Base-by-base conservation (phyloP, 139 green algal genomes). In the Chlorella sp. region DNA sequence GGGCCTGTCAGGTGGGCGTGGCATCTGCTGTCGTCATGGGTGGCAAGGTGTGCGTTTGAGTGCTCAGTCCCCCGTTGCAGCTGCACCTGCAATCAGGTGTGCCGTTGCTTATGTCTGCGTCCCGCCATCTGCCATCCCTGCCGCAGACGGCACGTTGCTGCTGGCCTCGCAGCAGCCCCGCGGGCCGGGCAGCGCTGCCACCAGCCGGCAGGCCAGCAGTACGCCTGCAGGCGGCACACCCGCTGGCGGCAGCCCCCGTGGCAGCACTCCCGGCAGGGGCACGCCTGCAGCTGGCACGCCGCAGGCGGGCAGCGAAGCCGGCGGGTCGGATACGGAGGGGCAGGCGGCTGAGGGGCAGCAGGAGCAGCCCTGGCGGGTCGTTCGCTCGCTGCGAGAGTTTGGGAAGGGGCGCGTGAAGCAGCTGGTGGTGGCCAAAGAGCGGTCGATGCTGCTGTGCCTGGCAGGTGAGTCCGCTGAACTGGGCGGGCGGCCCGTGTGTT, bases 381-480 rank as follows among this genome's bases (percentile, higher is more conserved):
- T 58, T 24, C 68, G 80, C 30, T 43, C 81, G 24, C 28, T 86
- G 41, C 70, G 81, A 4, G 81, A 72, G 54, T 88, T 89, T 46
- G 64, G 38, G 24, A 56, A 65, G 28, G 58, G 82, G 1, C 64
- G 68, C 9, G 73, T 86, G 0, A 69, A 60, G 54, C 85, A 90
- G 77, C 82, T 89, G 69, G 73, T 58, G 60, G 60, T 78, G 40
- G 81, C 87, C 11, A 26, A 65, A 4, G 64, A 72, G 41, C 43
- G 85, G 7, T 58, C 62, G 32, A 73, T 83, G 46, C 68, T 89
- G 68, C 80, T 89, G 28, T 85, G 84, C 81, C 36, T 89, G 43
- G 79, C 79, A 84, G 79, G 79, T 73, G 64, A 6, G 77, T 30
- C n/a, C n/a, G n/a, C n/a, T n/a, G n/a, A n/a, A n/a, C n/a, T n/a